Evolutionary conservation across 768 basidiomycete genomes (phyloP), one percentile per base, ranked within the genome.

Genomic region (Russula ochroleuca): DNA sequence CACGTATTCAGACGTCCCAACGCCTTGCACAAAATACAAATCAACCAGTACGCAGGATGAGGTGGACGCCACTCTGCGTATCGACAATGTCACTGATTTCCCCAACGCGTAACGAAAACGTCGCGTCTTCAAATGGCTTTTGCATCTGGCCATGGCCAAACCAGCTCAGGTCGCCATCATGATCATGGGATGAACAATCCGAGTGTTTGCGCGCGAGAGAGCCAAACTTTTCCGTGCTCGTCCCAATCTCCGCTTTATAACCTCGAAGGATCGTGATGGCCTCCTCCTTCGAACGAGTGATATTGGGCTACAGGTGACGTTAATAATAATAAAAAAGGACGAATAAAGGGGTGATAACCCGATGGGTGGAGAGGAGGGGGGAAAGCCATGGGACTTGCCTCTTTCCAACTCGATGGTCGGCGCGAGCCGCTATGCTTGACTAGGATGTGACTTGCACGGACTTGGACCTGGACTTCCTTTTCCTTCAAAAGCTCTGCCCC

Each of bases 71-170:
- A 69, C 93, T 95, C 68, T 98, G 95, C 51, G 96, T 90, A 70
- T 83, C 84, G 71, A 98, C 83, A 51, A 94, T 77, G 33, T 85
- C 87, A 74, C 90, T 92, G 72, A 94, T 86, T 75, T 90, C 75
- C 9, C 86, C 90, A 23, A 88, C 81, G 53, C 85, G 72, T 66
- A 94, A 79, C 2, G 76, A 82, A 74, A 82, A 95, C 13, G 91
- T 78, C 37, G 92, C 90, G 35, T 95, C 93, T 76, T 98, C 95
- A 71, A 99, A 99, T 40, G 93, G 87, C 76, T 92, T 94, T 77
- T 99, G 97, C 97, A 99, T 99, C 78, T 92, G 88, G 0, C 88
- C 90, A 19, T 75, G 84, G 1, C 81, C 83, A 71, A 99, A 99
- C 79, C 79, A 80, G 0, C 97, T 93, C 7, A 99, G 83, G 74